Percentiles rank a stretch among this genome's conserved stretches.
These are phyloP conservation scores for Diaporthe vaccinii DNA, from an alignment of 2,329 filamentous ascomycete species.

Conservation along the genomic window DNA sequence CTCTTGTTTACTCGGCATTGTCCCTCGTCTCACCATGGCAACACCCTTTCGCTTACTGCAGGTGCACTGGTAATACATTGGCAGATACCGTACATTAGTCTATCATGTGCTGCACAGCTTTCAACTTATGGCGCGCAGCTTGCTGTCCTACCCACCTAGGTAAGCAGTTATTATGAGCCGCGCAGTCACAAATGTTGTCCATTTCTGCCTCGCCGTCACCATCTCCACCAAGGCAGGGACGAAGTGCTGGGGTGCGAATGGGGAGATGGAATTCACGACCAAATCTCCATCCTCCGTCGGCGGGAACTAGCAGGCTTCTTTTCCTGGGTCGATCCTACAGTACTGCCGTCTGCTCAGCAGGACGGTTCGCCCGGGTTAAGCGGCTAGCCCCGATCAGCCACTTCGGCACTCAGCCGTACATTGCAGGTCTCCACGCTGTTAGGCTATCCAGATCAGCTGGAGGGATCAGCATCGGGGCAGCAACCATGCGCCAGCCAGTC, in stretches of 20 bases:
- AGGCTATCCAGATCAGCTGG: slow-evolving; percentile 1
- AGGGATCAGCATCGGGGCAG: slow-evolving; percentile 4
- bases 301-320: slow-evolving; percentile 15
- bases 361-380: not conserved
- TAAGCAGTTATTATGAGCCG: not conserved
- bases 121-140: not conserved
- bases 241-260: not conserved
- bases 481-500: not conserved
- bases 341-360: not conserved
- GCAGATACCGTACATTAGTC: not conserved
- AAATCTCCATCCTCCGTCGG: not conserved
- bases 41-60: slow-evolving; percentile 20
- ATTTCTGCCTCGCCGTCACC: not conserved
- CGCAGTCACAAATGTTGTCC: not conserved
- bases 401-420: slow-evolving; percentile 20
- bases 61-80: not conserved
- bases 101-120: not conserved
- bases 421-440: slow-evolving; percentile 20
- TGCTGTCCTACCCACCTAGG: not conserved
- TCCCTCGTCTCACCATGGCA: slow-evolving; percentile 18
- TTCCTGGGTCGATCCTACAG: not conserved
- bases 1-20: slow-evolving; percentile 9
- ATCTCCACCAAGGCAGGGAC: not conserved
- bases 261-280: not conserved
- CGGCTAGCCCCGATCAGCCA: slow-evolving; percentile 28